Evolutionary conservation across 1,284 basidiomycete species (phyloP), one percentile per base, ranked within the genome.

Genomic region (Porphyrellus sp.): DNA sequence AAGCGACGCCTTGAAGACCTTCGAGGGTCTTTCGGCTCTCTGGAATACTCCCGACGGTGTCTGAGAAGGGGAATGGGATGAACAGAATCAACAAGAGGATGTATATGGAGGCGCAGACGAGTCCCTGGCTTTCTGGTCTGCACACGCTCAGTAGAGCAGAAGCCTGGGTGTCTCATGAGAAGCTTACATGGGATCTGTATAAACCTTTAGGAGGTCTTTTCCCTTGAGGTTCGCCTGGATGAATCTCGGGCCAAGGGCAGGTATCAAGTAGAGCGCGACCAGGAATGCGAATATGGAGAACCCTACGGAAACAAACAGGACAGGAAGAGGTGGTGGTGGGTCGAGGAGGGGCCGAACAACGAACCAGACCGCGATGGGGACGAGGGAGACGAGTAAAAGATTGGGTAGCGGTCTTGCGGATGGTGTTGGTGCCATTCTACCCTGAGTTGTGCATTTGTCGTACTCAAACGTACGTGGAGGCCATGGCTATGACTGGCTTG

Each of bases 51-150:
- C 76, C 67, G 44, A 91, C 81, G 28, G 86, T 76, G 57, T 86
- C 78, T 38, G 90, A 89, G 67, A 95, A 94, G 0, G 89, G 88
- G 63, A 93, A 93, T 0, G 92, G 93, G 57, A 93, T 93, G 66
- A 94, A 94, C 6, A 93, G 73, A 57, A 91, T 90, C 61, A 98
- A 75, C 34, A 88, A 70, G 15, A 92, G 78, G 55, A 98, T 89
- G 70, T 98, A 98, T 51, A 95, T 79, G 1, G 87, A 83, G 1
- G 95, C 94, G 59, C 89, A 90, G 40, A 97, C 88, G 38, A 98
- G 82, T 2, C 97, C 96, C 55, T 91, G 81, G 57, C 91, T 92
- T 74, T 99, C 97, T 31, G 97, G 95, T 63, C 95, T 98, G 63
- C 34, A 30, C 21, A 49, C 5, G 25, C 35, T 57, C 43, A 57